A percentile compares a stretch with the other conserved stretches of the same genome.
These are phyloP conservation scores for Backusella macrospora DNA, from an alignment of 192 early-diverging fungal genomes.

Conservation along the genomic window DNA sequence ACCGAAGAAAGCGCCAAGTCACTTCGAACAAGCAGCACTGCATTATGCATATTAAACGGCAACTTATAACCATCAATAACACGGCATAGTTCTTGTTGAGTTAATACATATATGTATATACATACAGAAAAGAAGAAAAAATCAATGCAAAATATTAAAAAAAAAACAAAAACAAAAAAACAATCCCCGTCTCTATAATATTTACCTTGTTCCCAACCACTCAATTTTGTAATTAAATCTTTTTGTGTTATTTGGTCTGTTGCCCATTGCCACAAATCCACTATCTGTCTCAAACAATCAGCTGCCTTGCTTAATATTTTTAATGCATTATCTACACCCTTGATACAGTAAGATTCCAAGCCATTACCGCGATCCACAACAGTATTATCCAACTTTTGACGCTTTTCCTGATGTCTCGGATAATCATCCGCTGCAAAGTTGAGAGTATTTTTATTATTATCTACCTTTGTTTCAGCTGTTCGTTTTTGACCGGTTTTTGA, in stretches of 20 bases:
- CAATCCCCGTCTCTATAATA: not conserved
- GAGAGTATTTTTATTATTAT: not conserved
- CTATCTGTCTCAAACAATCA: conserved; percentile 31
- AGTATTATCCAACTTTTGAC: not conserved
- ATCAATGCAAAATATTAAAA: not conserved
- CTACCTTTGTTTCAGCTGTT: not conserved
- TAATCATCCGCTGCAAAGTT: conserved; percentile 15
- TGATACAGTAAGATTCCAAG: conserved; percentile 26
- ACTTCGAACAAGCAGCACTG: conserved; percentile 33
- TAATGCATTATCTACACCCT: conserved; percentile 33
- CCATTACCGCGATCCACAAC: conserved; percentile 16
- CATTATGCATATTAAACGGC: conserved; percentile 42
- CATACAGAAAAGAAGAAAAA: not conserved
- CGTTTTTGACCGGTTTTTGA: not conserved
- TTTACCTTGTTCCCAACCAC: conserved; percentile 37
- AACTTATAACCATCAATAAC: conserved; percentile 33
- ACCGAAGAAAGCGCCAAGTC: conserved; percentile 40
- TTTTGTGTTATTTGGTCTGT: not conserved
- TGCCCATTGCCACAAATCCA: conserved; percentile 37
- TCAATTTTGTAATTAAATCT: not conserved
- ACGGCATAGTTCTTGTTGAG: conserved; percentile 22
- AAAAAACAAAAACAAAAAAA: not conserved
- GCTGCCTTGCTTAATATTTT: conserved; percentile 30
- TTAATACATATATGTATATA: not conserved
- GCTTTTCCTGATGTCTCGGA: not conserved